These are phyloP conservation scores for Psilocybe sp. DNA, from an alignment of 768 basidiomycete genomes.

Conservation along the genomic window DNA sequence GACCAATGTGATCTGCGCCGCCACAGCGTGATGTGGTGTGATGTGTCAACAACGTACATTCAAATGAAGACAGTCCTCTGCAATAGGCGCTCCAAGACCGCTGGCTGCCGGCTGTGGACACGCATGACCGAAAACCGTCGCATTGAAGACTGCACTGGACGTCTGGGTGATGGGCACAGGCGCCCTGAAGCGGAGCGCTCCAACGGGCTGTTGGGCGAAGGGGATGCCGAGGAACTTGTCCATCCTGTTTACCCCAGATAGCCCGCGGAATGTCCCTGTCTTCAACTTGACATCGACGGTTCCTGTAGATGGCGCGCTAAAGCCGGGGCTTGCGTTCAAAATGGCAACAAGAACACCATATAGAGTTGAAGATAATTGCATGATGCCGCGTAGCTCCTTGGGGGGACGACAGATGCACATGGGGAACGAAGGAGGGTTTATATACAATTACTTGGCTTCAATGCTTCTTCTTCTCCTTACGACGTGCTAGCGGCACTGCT, in stretches of 20 bases:
- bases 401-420: too few relatives aligned
- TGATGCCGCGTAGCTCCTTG: not conserved
- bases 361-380: not conserved
- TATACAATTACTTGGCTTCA: too few relatives aligned
- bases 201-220: conserved; percentile 45
- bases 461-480: too few relatives aligned
- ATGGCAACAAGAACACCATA: not conserved
- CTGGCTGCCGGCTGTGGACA: conserved; percentile 37
- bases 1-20: not conserved
- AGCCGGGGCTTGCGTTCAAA: not conserved
- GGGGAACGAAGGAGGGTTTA: too few relatives aligned
- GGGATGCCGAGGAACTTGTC: conserved; percentile 50
- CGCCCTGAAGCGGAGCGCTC: conserved; percentile 41
- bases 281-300: conserved; percentile 17
- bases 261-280: conserved; percentile 36
- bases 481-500: too few relatives aligned
- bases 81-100: conserved; percentile 29
- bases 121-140: conserved; percentile 37
- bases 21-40: not conserved
- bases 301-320: not conserved
- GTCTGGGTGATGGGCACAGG: conserved; percentile 31
- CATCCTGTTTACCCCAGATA: conserved; percentile 29
- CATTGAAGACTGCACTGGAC: conserved; percentile 26
- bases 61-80: conserved; percentile 41
- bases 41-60: too few relatives aligned